Base-by-base conservation (phyloP, 1,139 yeast species). In the Saccharomyces hybrid region DNA sequence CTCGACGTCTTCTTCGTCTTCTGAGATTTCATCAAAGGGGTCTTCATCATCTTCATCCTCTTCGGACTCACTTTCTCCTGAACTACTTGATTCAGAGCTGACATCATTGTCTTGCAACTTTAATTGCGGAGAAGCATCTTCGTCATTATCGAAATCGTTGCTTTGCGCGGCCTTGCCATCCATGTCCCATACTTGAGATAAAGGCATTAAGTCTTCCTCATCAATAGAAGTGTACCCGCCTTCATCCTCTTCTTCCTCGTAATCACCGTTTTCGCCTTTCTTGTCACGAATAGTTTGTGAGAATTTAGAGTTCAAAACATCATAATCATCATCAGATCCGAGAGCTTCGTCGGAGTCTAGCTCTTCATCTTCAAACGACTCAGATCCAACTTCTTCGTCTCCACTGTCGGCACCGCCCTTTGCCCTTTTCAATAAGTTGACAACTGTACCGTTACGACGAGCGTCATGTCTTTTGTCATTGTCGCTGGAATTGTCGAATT, bases 161-260 rank as follows among this genome's bases (percentile, higher is more conserved):
- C 53, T 54, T 28, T 62, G 59, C 8, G 60, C 62, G 16, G 50
- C 83, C 48, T 69, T 72, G 38, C 83, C 90, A 66, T 87, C 95
- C 74, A 83, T 70, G 69, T 87, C 97, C 96, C 96, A 90, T 5
- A 88, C 91, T 62, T 85, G 90, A 6, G 96, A 86, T 50, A 90
- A 75, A 0, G 95, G 80, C 54, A 87, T 80, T 56, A 90, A 75
- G 63, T 88, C 87, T 41, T 73, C 74, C 67, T 88, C 96, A 63
- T 90, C 97, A 50, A 84, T 70, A 57, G 79, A 75, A 23, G 76
- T 71, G 60, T 78, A 70, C 11, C 77, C 76, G 52, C 74, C 70
- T 51, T 76, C 74, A 47, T 80, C 81, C 16, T 75, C 78, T 9
- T 71, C 74, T 2, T 68, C 74, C 16, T 66, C 73, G 50, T 63